These are phyloP conservation scores for Papilionanthe hybrid DNA, from an alignment of 116 monocot genomes.

Conservation along the genomic window DNA sequence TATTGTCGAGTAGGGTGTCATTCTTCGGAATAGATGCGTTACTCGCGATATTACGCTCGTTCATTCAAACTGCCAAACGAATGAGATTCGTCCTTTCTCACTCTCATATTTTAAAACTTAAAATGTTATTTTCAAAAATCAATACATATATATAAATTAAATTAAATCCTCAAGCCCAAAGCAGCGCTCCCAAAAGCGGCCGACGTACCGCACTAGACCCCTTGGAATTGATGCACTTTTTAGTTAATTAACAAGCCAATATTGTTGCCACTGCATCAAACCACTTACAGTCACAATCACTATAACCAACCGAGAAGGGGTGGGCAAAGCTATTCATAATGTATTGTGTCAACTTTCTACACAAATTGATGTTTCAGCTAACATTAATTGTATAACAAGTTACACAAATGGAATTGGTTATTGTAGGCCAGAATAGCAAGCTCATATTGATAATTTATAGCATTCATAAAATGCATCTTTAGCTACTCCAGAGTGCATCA, in stretches of 20 bases:
- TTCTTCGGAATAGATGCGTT: no score
- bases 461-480: neutral
- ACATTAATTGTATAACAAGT: neutral
- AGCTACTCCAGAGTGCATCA: neutral
- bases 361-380: neutral
- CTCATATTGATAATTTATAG: neutral
- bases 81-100: no score
- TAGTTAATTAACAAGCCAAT: neutral
- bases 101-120: no score
- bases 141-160: no score
- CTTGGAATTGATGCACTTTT: neutral
- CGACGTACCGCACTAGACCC: neutral
- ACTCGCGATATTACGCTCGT: no score
- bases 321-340: neutral
- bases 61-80: no score
- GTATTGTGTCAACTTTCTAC: neutral
- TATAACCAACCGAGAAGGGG: neutral
- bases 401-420: neutral
- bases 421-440: neutral
- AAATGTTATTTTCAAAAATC: no score
- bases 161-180: no score
- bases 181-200: no score
- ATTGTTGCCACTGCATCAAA: neutral
- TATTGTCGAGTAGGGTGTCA: no score
- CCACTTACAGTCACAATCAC: neutral